Conservation (phyloP, 495 filamentous ascomycete species). For the Penicillium odoratum region DNA sequence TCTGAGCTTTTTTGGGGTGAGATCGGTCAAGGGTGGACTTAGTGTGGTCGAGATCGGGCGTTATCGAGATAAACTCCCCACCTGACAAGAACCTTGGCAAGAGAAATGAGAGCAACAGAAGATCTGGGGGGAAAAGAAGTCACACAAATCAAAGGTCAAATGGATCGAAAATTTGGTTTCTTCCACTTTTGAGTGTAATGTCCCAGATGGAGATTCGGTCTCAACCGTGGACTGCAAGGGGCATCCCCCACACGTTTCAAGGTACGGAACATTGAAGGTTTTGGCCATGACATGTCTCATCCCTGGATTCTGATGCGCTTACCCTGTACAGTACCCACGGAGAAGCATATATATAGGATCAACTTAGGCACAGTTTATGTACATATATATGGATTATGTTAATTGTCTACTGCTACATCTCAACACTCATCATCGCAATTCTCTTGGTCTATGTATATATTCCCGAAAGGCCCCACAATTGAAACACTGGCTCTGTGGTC, state of each 20-base stretch:
- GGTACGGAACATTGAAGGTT: not conserved
- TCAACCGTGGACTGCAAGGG: conserved; percentile 12
- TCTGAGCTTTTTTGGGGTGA: conserved; percentile 29
- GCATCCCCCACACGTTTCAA: conserved; percentile 21
- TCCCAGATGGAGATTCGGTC: not conserved
- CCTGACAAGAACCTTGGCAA: not conserved
- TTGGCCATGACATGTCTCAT: conserved; percentile 15
- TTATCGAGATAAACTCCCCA: conserved; percentile 24
- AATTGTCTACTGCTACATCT: not conserved
- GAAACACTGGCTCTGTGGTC: conserved; percentile 17
- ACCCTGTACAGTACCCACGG: too few species aligned
- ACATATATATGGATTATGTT: not conserved
- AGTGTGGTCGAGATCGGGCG: conserved; percentile 25
- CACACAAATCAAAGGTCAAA: not conserved
- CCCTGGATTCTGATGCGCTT: conserved; percentile 1
- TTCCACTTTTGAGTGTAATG: not conserved
- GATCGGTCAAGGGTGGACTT: conserved; percentile 25
- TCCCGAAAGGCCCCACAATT: conserved; percentile 9
- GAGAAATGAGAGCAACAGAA: not conserved
- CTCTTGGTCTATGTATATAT: not conserved
- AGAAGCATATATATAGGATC: too few species aligned
- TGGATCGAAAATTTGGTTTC: not conserved
- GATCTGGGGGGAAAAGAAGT: not conserved
- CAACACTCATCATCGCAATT: too few species aligned
- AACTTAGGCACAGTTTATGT: too few species aligned